Evolutionary conservation across 2,329 filamentous ascomycete genomes (phyloP).

Genomic region (Trichoderma citrinoviride): DNA sequence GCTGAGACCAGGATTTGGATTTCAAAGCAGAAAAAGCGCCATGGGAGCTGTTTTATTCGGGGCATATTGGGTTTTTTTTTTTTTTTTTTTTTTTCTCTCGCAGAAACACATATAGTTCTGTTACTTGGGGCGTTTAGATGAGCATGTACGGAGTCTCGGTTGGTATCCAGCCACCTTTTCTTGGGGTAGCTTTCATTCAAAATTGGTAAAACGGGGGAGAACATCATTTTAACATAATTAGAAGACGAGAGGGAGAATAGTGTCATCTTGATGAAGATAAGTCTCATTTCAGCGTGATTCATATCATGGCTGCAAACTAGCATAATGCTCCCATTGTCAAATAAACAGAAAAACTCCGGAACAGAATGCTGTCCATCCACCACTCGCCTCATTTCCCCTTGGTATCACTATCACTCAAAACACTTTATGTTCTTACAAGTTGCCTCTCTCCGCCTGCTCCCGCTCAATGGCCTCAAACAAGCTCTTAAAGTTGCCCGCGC

Average conservation of each 20-base stretch:
- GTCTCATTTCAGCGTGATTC: conserved; percentile 14
- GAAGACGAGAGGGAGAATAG: neutral
- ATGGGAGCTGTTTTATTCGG: neutral
- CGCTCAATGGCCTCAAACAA: conserved; percentile 94
- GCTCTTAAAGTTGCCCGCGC: conserved; percentile 93
- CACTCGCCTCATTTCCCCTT: neutral
- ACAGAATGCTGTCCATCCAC: neutral
- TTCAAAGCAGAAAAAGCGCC: neutral
- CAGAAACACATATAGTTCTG: neutral
- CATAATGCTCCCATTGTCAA: neutral
- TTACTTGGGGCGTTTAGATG: neutral
- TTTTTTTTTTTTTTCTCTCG: neutral
- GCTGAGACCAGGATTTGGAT: neutral
- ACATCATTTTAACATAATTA: too few relatives aligned
- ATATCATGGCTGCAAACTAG: conserved; percentile 11
- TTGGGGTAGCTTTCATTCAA: neutral
- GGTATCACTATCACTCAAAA: neutral
- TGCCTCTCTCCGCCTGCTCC: conserved; percentile 83
- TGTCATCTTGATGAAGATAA: neutral
- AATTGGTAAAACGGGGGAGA: neutral
- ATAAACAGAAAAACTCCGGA: neutral
- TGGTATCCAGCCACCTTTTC: neutral
- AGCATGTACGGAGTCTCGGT: conserved; percentile 7
- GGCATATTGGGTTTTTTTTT: neutral
- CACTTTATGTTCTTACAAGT: conserved; percentile 55